These are phyloP conservation scores for Peronospora farinosa DNA, from an alignment of 352 stramenopile genomes.

Conservation along the genomic window DNA sequence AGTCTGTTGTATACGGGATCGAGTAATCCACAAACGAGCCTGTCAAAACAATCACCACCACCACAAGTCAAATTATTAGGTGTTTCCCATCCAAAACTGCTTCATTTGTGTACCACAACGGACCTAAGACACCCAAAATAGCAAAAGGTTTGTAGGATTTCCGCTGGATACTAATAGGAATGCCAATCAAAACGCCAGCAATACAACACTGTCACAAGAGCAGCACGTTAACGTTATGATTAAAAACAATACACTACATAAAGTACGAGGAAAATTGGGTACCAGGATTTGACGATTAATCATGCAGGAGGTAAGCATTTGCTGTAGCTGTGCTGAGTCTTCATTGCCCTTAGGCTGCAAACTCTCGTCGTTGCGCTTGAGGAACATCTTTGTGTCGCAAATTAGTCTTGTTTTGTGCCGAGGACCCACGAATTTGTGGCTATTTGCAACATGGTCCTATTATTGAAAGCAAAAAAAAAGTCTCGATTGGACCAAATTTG, in stretches of 20 bases:
- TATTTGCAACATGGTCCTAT: too few species aligned
- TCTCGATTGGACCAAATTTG: too few species aligned
- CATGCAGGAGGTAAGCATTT: constrained; percentile 84
- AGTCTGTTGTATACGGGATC: constrained; percentile 76
- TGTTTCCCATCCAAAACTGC: neutral
- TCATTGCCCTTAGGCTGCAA: constrained; percentile 54
- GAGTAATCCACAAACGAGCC: constrained; percentile 84
- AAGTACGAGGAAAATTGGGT: neutral
- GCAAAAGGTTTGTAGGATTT: constrained; percentile 81
- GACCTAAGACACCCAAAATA: constrained; percentile 67
- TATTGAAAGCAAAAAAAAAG: too few species aligned
- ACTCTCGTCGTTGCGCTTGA: constrained; percentile 43
- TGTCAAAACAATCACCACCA: constrained; percentile 12
- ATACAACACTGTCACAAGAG: constrained; percentile 55
- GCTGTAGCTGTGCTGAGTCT: constrained; percentile 62
- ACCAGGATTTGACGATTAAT: constrained; percentile 80
- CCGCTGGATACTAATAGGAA: constrained; percentile 76
- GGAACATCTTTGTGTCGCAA: constrained; percentile 36
- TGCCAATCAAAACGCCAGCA: constrained; percentile 68
- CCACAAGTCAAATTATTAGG: constrained; percentile 2
- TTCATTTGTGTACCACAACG: constrained; percentile 4
- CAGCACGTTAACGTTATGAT: neutral
- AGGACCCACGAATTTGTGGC: neutral
- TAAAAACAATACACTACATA: neutral
- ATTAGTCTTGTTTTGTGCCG: neutral